Evolutionary conservation across 176 grass and related monocot genomes (phyloP).

Genomic region (Musa schizocarpa): DNA sequence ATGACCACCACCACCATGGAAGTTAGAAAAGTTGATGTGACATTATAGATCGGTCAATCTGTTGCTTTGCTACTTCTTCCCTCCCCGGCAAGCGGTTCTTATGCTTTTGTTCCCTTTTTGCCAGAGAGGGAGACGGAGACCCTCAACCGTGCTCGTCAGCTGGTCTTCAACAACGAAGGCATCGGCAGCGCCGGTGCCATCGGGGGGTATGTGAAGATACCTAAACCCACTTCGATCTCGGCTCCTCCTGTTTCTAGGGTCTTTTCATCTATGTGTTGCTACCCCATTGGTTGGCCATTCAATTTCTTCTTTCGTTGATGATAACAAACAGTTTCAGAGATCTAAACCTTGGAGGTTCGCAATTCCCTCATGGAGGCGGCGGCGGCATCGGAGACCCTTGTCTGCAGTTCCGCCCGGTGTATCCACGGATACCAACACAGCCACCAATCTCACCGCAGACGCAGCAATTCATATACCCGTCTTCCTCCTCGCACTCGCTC

Average conservation of each 20-base stretch:
- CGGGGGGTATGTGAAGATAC: slow-evolving; percentile 34
- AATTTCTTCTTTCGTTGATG: slow-evolving; percentile 5
- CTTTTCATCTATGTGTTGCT: no score
- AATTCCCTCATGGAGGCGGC: slow-evolving; percentile 29
- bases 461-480: slow-evolving; percentile 40
- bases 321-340: slow-evolving; percentile 51
- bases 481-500: slow-evolving; percentile 40
- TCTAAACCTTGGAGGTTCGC: slow-evolving; percentile 39
- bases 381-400: slow-evolving; percentile 32
- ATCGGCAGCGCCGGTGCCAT: slow-evolving; percentile 38
- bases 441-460: slow-evolving; percentile 40
- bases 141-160: slow-evolving; percentile 89
- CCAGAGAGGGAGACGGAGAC: slow-evolving; percentile 97
- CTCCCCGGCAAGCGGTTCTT: not conserved
- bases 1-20: slow-evolving; percentile 1
- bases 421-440: slow-evolving; percentile 37
- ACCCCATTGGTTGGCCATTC: no score
- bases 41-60: not conserved
- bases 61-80: slow-evolving; percentile 7
- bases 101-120: slow-evolving; percentile 5
- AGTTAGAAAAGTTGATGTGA: slow-evolving; percentile 2
- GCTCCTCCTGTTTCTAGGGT: not conserved
- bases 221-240: not conserved
- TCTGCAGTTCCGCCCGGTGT: slow-evolving; percentile 41
- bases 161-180: slow-evolving; percentile 87